Evolutionary conservation across 176 grass and related monocot species (phyloP).

Genomic region (Leersia perrieri): DNA sequence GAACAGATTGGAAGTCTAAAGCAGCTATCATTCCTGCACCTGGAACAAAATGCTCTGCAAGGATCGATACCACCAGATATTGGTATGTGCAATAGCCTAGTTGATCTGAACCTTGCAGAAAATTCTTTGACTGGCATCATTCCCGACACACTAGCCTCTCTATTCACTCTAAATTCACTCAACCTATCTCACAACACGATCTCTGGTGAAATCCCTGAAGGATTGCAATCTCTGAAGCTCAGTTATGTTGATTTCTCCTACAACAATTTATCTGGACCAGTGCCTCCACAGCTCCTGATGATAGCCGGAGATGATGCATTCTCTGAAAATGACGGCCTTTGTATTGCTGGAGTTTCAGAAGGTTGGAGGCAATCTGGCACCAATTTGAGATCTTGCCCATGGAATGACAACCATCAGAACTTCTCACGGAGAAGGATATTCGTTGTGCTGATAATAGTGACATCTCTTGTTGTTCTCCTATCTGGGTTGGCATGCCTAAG

Average conservation of each 20-base stretch:
- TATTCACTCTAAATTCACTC: conserved; percentile 58
- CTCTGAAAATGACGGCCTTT: conserved; percentile 64
- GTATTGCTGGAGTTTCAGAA: conserved; percentile 45
- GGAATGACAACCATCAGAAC: conserved; percentile 33
- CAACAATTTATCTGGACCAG: conserved; percentile 80
- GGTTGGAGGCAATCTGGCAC: conserved; percentile 31
- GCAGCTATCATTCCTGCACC: conserved; percentile 67
- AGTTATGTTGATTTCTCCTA: conserved; percentile 76
- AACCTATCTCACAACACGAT: conserved; percentile 85
- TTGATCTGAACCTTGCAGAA: conserved; percentile 73
- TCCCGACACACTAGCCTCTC: conserved; percentile 51
- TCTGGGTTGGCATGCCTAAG: conserved; percentile 53
- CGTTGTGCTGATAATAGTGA: conserved; percentile 44
- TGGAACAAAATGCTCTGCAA: conserved; percentile 65
- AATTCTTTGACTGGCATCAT: conserved; percentile 69
- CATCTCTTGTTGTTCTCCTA: conserved; percentile 54
- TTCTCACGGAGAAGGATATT: conserved; percentile 34
- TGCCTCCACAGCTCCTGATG: conserved; percentile 63
- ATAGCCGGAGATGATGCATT: conserved; percentile 78
- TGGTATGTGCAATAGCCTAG: conserved; percentile 57
- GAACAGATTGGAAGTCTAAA: conserved; percentile 62
- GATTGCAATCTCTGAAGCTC: conserved; percentile 63
- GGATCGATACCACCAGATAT: conserved; percentile 67
- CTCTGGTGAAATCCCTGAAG: conserved; percentile 66
- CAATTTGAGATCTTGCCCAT: conserved; percentile 56